These are phyloP conservation scores for Guadua angustifolia DNA, from an alignment of 176 grass and related monocot genomes.

Conservation along the genomic window DNA sequence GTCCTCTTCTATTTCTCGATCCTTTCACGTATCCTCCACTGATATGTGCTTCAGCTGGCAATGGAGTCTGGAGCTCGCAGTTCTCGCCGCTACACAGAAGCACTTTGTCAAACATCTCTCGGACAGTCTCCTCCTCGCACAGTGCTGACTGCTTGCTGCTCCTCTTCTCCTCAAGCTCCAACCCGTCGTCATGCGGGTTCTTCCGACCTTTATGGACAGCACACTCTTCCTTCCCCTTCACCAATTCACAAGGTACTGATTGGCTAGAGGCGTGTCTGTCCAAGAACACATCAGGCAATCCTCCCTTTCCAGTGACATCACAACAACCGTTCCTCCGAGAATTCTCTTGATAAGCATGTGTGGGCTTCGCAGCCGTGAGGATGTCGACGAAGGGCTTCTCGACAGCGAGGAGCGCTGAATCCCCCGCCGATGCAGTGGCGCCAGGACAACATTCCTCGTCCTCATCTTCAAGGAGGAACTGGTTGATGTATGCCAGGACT, in stretches of 20 bases:
- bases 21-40: conserved; percentile 48
- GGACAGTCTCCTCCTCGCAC: conserved; percentile 42
- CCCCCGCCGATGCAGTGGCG: background rate
- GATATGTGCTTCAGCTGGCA: conserved; percentile 31
- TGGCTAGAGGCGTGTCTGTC: background rate
- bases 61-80: conserved; percentile 22
- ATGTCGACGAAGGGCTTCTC: conserved; percentile 56
- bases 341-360: background rate
- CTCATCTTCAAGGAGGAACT: conserved; percentile 55
- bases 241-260: background rate
- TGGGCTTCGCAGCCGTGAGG: conserved; percentile 25
- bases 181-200: conserved; percentile 33
- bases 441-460: conserved; percentile 31
- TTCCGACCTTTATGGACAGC: conserved; percentile 39
- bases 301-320: background rate
- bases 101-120: conserved; percentile 58
- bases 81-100: conserved; percentile 39
- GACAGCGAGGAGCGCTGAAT: conserved; percentile 45
- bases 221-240: background rate
- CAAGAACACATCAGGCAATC: background rate
- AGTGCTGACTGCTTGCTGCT: conserved; percentile 47
- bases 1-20: conserved; percentile 38
- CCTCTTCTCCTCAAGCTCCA: conserved; percentile 41
- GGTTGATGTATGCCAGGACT: conserved; percentile 60
- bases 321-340: background rate